Base-by-base conservation (phyloP, 2,329 filamentous ascomycete genomes). In the Piedraia hortae region DNA sequence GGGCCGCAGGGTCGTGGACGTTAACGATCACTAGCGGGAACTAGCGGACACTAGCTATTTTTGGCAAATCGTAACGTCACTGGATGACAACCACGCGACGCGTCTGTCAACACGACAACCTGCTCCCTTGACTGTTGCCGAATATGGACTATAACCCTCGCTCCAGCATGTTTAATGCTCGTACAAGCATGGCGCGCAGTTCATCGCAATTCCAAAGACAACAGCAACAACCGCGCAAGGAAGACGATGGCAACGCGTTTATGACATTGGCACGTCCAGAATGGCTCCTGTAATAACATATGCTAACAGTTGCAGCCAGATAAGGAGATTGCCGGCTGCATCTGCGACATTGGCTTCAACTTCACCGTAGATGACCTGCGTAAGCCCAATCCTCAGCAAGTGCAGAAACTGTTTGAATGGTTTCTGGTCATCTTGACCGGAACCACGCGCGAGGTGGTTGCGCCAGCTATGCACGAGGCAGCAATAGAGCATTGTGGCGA, bases 381-480 rank as follows among this genome's bases (percentile, higher is more conserved):
- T 36, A 93, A 91, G 42, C 85, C 85, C 4, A 90, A 90, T 36
- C 71, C 85, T 3, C 63, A 82, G 28, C 78, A 90, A 39, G 80
- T 93, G 24, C 85, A 97, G 47, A 78, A 85, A 54, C 78, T 97
- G 23, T 89, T 93, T 42, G 85, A 97, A 56, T 89, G 78, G 71
- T 85, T 97, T 35, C 80, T 78, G 27, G 80, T 91, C 41, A 56
- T 91, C 10, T 61, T 93, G 13, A 75, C 91, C 53, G 91, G 90
- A 49, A 70, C 74, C 24, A 91, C 80, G 16, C 72, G 78, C 35
- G 78, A 90, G 34, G 77, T 78, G 4, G 72, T 97, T 29, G 78
- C 90, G 41, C 85, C 85, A 6, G 78, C 80, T 5, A 90, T 97
- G 78, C 69, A 69, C 39, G 78, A 80, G 8, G 82, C 82, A 1